Conservation (phyloP, 192 early-diverging fungal genomes). For the Coemansia sp. region DNA sequence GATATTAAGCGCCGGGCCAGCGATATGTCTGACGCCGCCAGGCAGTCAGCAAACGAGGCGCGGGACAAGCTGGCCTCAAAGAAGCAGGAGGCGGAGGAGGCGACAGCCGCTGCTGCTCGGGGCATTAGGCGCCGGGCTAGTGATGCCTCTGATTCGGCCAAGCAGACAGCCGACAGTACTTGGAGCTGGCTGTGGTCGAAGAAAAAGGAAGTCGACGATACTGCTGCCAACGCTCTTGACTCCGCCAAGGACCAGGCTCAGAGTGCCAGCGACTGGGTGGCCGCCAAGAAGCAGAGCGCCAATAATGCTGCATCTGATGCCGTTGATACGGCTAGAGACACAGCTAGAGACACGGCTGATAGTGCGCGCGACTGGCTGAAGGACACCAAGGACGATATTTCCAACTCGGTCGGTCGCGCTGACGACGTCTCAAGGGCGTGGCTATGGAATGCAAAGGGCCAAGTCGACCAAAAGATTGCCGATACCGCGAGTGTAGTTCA, state of each 20-base stretch:
- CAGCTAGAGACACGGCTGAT: conserved; percentile 5
- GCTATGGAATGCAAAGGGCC: conserved; percentile 19
- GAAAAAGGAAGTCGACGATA: conserved; percentile 15
- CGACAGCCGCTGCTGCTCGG: background rate
- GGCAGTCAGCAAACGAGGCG: conserved; percentile 12
- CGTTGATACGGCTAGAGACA: too few species aligned
- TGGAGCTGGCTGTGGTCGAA: conserved; percentile 22
- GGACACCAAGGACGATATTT: background rate
- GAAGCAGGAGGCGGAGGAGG: conserved; percentile 14
- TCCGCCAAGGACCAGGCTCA: background rate
- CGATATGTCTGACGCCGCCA: conserved; percentile 18
- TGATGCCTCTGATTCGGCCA: conserved; percentile 21
- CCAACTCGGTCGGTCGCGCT: background rate
- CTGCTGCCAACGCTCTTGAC: conserved; percentile 3
- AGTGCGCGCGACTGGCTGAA: conserved; percentile 6
- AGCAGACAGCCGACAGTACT: conserved; percentile 16
- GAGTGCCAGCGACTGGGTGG: conserved; percentile 24
- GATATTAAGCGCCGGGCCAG: conserved; percentile 5
- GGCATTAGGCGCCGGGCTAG: conserved; percentile 2
- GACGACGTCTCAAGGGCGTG: conserved; percentile 27
- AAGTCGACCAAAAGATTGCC: conserved; percentile 25
- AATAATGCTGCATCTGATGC: background rate
- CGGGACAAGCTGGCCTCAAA: conserved; percentile 8
- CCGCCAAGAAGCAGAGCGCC: conserved; percentile 2
- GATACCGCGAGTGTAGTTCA: conserved; percentile 17